Percentiles rank a stretch among this genome's conserved stretches.
Evolutionary conservation across 305 asterid genomes (phyloP).

Genomic region (Andrographis paniculata): DNA sequence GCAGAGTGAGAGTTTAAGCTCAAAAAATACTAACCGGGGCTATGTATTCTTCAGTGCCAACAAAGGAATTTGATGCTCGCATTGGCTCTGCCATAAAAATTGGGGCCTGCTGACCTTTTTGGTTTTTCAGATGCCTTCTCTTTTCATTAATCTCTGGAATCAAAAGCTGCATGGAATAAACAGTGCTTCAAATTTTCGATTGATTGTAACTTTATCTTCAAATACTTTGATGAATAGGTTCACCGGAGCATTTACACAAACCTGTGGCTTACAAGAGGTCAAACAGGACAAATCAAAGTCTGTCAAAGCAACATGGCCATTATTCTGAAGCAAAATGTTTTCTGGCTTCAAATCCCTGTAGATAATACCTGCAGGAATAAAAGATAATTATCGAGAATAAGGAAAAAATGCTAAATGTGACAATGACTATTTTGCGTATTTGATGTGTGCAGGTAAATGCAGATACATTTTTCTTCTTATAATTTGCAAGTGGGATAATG

Average conservation of each 20-base stretch:
- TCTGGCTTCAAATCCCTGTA: slow-evolving; percentile 96
- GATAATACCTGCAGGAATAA: slow-evolving; percentile 64
- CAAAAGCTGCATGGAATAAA: slow-evolving; percentile 53
- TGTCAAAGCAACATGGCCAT: slow-evolving; percentile 81
- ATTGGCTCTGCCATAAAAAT: slow-evolving; percentile 92
- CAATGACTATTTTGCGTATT: neutral
- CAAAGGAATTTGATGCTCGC: slow-evolving; percentile 23
- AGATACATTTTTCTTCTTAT: too few relatives aligned
- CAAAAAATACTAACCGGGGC: too few relatives aligned
- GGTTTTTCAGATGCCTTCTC: slow-evolving; percentile 46
- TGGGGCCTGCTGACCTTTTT: slow-evolving; percentile 54
- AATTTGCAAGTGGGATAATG: too few relatives aligned
- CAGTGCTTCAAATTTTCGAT: neutral
- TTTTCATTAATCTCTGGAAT: slow-evolving; percentile 66
- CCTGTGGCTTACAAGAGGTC: slow-evolving; percentile 99
- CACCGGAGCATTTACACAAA: slow-evolving; percentile 18
- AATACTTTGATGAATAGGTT: neutral
- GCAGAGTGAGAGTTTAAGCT: too few relatives aligned
- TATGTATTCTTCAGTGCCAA: too few relatives aligned
- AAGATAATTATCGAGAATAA: neutral
- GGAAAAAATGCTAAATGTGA: neutral
- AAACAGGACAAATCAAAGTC: slow-evolving; percentile 94
- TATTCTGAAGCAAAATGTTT: slow-evolving; percentile 67
- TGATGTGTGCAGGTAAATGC: neutral
- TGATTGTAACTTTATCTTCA: slow-evolving; percentile 8